Evolutionary conservation across 352 stramenopile species (phyloP).

Genomic region (Phytopythium chamaehyphon): DNA sequence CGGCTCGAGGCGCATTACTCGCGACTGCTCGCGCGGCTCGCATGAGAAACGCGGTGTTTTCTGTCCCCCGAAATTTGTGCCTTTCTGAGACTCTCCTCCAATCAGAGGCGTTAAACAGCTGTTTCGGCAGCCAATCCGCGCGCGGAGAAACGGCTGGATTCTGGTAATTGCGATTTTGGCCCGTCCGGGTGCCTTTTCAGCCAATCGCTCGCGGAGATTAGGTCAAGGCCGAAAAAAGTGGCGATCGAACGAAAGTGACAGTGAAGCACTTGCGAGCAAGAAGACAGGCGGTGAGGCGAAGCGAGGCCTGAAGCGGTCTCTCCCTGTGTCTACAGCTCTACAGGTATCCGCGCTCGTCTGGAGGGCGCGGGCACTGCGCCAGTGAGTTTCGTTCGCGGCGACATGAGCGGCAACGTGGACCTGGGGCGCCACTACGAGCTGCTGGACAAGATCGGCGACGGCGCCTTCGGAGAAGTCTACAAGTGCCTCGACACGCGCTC

Average conservation of each 20-base stretch:
- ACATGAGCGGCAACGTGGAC: constrained; percentile 49
- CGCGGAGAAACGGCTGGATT: no score
- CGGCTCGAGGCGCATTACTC: constrained; percentile 47
- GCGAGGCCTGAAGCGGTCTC: no score
- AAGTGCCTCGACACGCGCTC: constrained; percentile 67
- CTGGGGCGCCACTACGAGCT: constrained; percentile 68
- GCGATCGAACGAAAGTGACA: no score
- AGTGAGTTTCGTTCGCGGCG: background rate
- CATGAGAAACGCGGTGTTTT: background rate
- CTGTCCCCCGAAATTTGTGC: no score
- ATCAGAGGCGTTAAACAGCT: no score
- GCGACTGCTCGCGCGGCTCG: constrained; percentile 29
- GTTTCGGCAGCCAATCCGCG: no score
- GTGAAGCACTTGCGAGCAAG: no score
- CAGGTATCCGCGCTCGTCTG: background rate
- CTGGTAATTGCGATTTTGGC: constrained; percentile 9
- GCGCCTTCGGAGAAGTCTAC: constrained; percentile 81
- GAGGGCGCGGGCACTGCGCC: background rate
- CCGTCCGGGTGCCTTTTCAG: background rate
- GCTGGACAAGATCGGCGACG: constrained; percentile 74
- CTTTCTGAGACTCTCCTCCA: no score
- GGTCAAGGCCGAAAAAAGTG: no score
- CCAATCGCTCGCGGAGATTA: constrained; percentile 8
- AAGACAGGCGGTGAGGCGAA: no score
- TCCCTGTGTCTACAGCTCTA: no score